A percentile compares a stretch with the other conserved stretches of the same genome.
phyloP scores from a whole-genome alignment of 148 eudicot genomes.

The Agrostemma githago region DNA sequence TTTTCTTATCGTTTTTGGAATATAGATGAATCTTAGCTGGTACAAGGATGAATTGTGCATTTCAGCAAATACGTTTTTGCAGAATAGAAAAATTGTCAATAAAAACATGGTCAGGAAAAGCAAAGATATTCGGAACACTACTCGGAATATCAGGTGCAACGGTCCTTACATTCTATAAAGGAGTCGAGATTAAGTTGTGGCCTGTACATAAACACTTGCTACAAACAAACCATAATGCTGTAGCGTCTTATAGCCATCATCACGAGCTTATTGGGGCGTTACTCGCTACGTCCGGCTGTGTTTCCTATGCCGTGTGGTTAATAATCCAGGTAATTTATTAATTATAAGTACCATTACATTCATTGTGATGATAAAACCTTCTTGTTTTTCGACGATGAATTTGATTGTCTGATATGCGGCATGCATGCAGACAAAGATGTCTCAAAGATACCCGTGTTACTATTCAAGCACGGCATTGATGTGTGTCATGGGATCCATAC shows the following conservation, averaged over 20 bases:
- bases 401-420: neutral
- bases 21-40: neutral
- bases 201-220: constrained; percentile 40
- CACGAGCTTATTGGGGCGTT: constrained; percentile 33
- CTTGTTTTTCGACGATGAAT: neutral
- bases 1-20: neutral
- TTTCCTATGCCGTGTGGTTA: constrained; percentile 37
- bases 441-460: constrained; percentile 38
- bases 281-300: constrained; percentile 26
- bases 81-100: constrained; percentile 54
- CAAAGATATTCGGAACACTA: constrained; percentile 58
- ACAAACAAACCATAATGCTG: neutral
- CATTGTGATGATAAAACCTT: neutral
- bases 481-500: constrained; percentile 45
- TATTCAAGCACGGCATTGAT: constrained; percentile 59
- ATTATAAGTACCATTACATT: too few relatives aligned
- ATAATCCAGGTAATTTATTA: constrained; percentile 46
- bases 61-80: neutral
- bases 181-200: constrained; percentile 45
- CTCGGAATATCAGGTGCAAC: constrained; percentile 67
- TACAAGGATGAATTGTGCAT: neutral
- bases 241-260: constrained; percentile 3
- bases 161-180: constrained; percentile 68
- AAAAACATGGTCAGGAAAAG: constrained; percentile 47
- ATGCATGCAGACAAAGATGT: constrained; percentile 45